phyloP scores from a whole-genome alignment of 306 rosid genomes.

The Malus domestica region ASM211411v1 NC_041802.1:16798501-16799000 shows the following conservation, averaged over 20 bases:
- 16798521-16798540: background rate
- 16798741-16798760: slow-evolving; percentile 9
- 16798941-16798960: background rate
- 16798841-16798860: background rate
- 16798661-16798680: background rate
- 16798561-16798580: slow-evolving; percentile 40
- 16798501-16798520: background rate
- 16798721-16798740: slow-evolving; percentile 22
- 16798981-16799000: too few species aligned
- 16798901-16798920: background rate
- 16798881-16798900: background rate
- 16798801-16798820: slow-evolving; percentile 22
- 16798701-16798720: background rate
- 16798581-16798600: background rate
- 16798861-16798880: background rate
- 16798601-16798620: background rate
- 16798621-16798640: background rate
- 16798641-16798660: too few species aligned
- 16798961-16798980: too few species aligned
- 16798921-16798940: background rate
- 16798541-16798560: slow-evolving; percentile 29
- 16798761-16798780: slow-evolving; percentile 29
- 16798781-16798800: background rate
- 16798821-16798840: background rate
- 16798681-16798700: background rate